Percentiles rank a stretch among this genome's conserved stretches.
phyloP scores from a whole-genome alignment of 352 stramenopile genomes.

The Globisporangium sylvaticum region DNA sequence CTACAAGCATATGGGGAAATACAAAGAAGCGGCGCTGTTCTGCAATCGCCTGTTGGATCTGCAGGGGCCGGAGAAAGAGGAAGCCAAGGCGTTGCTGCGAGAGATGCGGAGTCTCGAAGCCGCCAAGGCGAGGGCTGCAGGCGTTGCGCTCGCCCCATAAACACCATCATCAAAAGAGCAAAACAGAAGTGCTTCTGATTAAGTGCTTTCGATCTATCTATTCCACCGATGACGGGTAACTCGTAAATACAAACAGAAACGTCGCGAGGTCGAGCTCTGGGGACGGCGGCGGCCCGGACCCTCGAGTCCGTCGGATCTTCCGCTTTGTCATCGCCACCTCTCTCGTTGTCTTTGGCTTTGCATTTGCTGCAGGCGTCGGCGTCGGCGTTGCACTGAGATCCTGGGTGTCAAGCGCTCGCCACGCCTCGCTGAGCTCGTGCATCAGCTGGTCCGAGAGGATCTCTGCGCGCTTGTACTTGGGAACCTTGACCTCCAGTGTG shows the following conservation, averaged over 20 bases:
- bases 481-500: conserved; percentile 16
- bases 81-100: conserved; percentile 73
- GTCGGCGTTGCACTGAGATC: not conserved
- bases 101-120: conserved; percentile 74
- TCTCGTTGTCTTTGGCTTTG: conserved; percentile 6
- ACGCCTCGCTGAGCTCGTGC: conserved; percentile 21
- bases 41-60: conserved; percentile 78
- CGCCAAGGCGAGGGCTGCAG: conserved; percentile 14
- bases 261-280: conserved; percentile 17
- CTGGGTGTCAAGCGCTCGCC: conserved; percentile 15
- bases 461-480: conserved; percentile 2
- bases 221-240: not conserved
- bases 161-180: not conserved
- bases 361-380: not conserved
- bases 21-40: conserved; percentile 52
- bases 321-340: conserved; percentile 33
- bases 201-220: conserved; percentile 2
- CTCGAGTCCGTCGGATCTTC: conserved; percentile 21
- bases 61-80: conserved; percentile 76
- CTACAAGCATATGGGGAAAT: conserved; percentile 68
- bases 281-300: not conserved
- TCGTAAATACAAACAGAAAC: conserved; percentile 34
- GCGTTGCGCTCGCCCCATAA: not conserved
- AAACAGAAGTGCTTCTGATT: not conserved
- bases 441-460: conserved; percentile 17